These are phyloP conservation scores for Juglanconis oblonga DNA, from an alignment of 2,329 filamentous ascomycete genomes.

Conservation along the genomic window DNA sequence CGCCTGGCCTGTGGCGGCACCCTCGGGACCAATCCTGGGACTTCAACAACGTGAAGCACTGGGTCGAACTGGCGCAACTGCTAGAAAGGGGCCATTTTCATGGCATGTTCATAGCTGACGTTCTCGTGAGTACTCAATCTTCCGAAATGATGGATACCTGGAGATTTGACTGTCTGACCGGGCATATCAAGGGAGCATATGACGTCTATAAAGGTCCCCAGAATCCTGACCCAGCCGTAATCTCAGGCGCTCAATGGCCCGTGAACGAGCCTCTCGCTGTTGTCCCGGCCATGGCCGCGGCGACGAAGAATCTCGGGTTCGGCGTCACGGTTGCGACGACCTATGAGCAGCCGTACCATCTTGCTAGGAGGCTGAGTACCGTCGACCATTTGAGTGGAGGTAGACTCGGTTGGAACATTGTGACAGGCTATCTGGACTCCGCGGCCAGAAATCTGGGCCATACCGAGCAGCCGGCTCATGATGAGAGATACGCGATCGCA, in stretches of 20 bases:
- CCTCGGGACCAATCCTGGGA: conserved; percentile 19
- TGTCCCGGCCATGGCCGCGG: conserved; percentile 68
- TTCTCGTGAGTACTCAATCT: conserved; percentile 17
- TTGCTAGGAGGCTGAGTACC: conserved; percentile 63
- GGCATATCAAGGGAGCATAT: conserved; percentile 49
- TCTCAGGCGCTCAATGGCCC: conserved; percentile 66
- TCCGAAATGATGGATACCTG: no score
- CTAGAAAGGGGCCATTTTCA: conserved; percentile 36
- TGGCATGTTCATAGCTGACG: conserved; percentile 38
- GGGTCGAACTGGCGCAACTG: conserved; percentile 34
- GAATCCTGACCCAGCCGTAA: conserved; percentile 58
- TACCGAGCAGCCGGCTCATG: conserved; percentile 43
- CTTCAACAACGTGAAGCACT: conserved; percentile 25
- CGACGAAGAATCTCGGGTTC: conserved; percentile 64
- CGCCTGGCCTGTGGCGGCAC: conserved; percentile 18
- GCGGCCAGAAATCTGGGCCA: conserved; percentile 65
- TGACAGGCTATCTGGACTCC: conserved; percentile 69
- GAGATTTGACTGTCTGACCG: background rate
- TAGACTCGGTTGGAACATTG: conserved; percentile 61
- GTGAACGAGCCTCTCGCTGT: conserved; percentile 66
- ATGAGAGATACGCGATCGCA: conserved; percentile 61
- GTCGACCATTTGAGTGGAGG: conserved; percentile 67
- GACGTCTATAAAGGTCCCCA: conserved; percentile 63
- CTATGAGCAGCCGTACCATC: conserved; percentile 68
- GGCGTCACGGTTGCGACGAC: conserved; percentile 69